Evolutionary conservation across 2,329 filamentous ascomycete species (phyloP), one percentile per base, ranked within the genome.

Genomic region (Zymoseptoria ardabiliae): DNA sequence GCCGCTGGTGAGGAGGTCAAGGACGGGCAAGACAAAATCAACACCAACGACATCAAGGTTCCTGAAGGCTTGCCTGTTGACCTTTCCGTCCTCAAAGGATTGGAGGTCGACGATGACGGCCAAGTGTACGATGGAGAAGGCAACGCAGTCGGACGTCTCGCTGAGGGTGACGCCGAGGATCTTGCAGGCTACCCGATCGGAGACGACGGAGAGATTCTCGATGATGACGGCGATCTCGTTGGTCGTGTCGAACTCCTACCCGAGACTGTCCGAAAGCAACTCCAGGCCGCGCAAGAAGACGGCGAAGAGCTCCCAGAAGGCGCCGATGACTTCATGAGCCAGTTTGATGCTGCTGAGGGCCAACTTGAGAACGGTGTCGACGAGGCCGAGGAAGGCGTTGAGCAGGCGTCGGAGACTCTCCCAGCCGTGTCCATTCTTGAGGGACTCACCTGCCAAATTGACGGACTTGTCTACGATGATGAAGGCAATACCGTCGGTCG

Each of bases 51-150:
- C 8, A 58, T 70, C 28, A 71, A 74, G n/a, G 65, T 74, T 8
- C 73, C 73, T 35, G 72, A 74, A 19, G 69, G 66, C 25, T 70
- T 73, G 53, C 76, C 77, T 21, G 65, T 73, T 60, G 77, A 79
- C 65, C 73, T 81, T 9, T 74, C 72, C 23, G 66, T 79, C 10
- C 73, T 81, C 59, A 79, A 79, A 66, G 79, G 78, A 55, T 74
- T 80, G 53, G 78, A 80, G 63, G 80, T 84, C 23, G 74, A 81
- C 50, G 78, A 81, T 55, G 81, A 82, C 23, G 83, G 82, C 35
- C 71, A 77, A 30, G 77, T 85, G 64, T 73, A 78, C 64, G 78
- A 83, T 66, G 70, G 74, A 55, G 76, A 81, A 30, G 79, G 79
- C 65, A 79, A 80, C 55, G 67, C 73, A 3, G 70, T 82, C 56